A percentile compares a stretch with the other conserved stretches of the same genome.
Evolutionary conservation across 2,329 filamentous ascomycete genomes (phyloP).

Genomic region (Aciculosporium take): DNA sequence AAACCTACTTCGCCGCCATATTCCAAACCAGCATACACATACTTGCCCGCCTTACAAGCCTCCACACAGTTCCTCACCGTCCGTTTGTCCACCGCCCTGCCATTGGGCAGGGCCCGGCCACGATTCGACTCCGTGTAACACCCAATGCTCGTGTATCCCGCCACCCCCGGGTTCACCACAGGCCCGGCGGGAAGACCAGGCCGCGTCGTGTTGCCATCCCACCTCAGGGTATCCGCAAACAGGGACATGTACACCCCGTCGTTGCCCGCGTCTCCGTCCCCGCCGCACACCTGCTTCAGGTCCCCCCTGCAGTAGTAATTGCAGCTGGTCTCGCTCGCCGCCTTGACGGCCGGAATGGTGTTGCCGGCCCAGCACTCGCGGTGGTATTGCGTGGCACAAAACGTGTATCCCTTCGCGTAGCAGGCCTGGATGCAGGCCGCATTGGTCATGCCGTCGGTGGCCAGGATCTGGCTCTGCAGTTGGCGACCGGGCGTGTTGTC

Average conservation of each 20-base stretch:
- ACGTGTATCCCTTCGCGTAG: slow-evolving; percentile 19
- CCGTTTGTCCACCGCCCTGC: slow-evolving; percentile 10
- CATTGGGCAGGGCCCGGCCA: slow-evolving; percentile 19
- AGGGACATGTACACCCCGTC: slow-evolving; percentile 32
- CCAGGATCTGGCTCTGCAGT: slow-evolving; percentile 27
- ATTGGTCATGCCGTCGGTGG: slow-evolving; percentile 27
- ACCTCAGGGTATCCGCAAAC: slow-evolving; percentile 25
- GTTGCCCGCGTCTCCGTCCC: slow-evolving; percentile 25
- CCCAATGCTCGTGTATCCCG: slow-evolving; percentile 21
- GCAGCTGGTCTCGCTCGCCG: slow-evolving; percentile 33
- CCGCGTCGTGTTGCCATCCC: slow-evolving; percentile 15
- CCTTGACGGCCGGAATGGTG: slow-evolving; percentile 27
- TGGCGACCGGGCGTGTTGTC: slow-evolving; percentile 43
- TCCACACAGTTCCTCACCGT: slow-evolving; percentile 21
- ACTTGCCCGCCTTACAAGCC: slow-evolving; percentile 16
- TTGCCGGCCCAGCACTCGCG: slow-evolving; percentile 42
- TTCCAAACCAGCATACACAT: slow-evolving; percentile 21
- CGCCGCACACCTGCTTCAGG: slow-evolving; percentile 37
- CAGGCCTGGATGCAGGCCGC: slow-evolving; percentile 32
- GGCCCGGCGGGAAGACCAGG: slow-evolving; percentile 11
- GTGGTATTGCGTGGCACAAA: slow-evolving; percentile 36
- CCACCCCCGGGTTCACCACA: slow-evolving; percentile 23
- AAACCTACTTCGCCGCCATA: slow-evolving; percentile 23
- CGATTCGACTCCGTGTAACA: slow-evolving; percentile 23
- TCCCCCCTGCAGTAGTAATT: slow-evolving; percentile 37